A percentile compares a stretch with the other conserved stretches of the same genome.
Conservation (phyloP, 257 asterid species). For the Ophiorrhiza pumila region DNA sequence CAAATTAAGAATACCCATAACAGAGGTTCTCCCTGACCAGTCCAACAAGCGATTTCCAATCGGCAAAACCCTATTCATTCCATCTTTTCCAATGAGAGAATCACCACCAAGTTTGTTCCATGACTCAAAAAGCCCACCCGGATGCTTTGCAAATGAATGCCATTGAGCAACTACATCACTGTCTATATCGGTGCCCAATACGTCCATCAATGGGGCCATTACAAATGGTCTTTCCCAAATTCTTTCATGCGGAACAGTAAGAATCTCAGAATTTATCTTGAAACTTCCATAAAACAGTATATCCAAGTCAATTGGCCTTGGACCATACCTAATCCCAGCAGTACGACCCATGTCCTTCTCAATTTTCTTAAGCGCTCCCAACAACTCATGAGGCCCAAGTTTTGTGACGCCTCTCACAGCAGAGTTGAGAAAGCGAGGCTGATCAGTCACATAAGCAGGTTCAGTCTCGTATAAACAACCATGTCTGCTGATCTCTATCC, state of each 20-base stretch:
- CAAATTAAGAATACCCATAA: slow-evolving; percentile 85
- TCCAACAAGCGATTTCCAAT: slow-evolving; percentile 55
- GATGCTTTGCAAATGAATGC: slow-evolving; percentile 51
- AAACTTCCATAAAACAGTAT: slow-evolving; percentile 75
- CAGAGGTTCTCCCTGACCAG: slow-evolving; percentile 63
- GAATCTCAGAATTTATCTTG: slow-evolving; percentile 59
- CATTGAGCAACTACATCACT: slow-evolving; percentile 50
- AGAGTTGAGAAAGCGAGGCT: slow-evolving; percentile 84
- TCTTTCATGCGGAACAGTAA: slow-evolving; percentile 74
- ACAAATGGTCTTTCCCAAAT: slow-evolving; percentile 97
- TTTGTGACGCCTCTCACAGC: slow-evolving; percentile 78
- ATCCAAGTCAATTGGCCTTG: slow-evolving; percentile 89
- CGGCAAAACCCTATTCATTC: slow-evolving; percentile 80
- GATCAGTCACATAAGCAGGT: slow-evolving; percentile 91
- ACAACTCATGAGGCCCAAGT: slow-evolving; percentile 64
- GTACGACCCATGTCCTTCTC: slow-evolving; percentile 93
- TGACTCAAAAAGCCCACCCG: slow-evolving; percentile 56
- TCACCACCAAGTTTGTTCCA: slow-evolving; percentile 91
- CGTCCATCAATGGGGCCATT: slow-evolving; percentile 80
- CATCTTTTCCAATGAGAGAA: slow-evolving; percentile 62
- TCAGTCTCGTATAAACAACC: slow-evolving; percentile 82
- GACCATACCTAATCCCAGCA: slow-evolving; percentile 83
- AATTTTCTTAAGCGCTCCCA: slow-evolving; percentile 60
- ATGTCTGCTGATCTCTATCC: slow-evolving; percentile 65
- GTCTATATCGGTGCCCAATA: slow-evolving; percentile 61